A percentile compares a stretch with the other conserved stretches of the same genome.
phyloP scores from a whole-genome alignment of 2,329 filamentous ascomycete genomes.

The Microsporum ferrugineum region DNA sequence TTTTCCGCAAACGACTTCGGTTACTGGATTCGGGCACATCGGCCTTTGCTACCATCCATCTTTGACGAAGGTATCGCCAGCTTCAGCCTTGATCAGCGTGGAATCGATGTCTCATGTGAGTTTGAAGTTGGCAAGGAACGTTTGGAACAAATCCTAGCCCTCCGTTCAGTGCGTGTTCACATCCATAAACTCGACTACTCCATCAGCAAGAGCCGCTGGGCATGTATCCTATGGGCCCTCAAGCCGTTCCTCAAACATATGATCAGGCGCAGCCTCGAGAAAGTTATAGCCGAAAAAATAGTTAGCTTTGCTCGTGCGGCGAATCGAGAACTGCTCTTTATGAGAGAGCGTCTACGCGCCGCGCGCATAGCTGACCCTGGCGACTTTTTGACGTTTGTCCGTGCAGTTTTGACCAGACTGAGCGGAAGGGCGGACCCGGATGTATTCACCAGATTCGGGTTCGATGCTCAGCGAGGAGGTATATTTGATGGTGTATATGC shows the following conservation, averaged over 20 bases:
- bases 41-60: slow-evolving; percentile 51
- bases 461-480: slow-evolving; percentile 49
- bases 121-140: slow-evolving; percentile 68
- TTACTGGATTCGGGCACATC: slow-evolving; percentile 75
- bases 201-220: slow-evolving; percentile 57
- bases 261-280: slow-evolving; percentile 66
- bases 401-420: slow-evolving; percentile 66
- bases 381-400: slow-evolving; percentile 70
- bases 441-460: slow-evolving; percentile 59
- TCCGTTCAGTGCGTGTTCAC: slow-evolving; percentile 63
- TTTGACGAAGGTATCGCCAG: slow-evolving; percentile 75
- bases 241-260: slow-evolving; percentile 76
- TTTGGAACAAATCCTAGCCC: slow-evolving; percentile 67
- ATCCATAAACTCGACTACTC: slow-evolving; percentile 81
- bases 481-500: slow-evolving; percentile 78
- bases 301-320: slow-evolving; percentile 56
- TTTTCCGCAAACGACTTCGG: slow-evolving; percentile 77
- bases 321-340: slow-evolving; percentile 79
- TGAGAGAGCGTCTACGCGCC: slow-evolving; percentile 73
- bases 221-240: slow-evolving; percentile 67
- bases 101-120: slow-evolving; percentile 76
- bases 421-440: slow-evolving; percentile 63
- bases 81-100: slow-evolving; percentile 73
- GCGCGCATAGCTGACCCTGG: slow-evolving; percentile 71
- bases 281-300: slow-evolving; percentile 61